Percentiles rank a stretch among this genome's conserved stretches.
Conservation (phyloP, 2,329 filamentous ascomycete genomes). For the Penicillium sclerotigenum region DNA sequence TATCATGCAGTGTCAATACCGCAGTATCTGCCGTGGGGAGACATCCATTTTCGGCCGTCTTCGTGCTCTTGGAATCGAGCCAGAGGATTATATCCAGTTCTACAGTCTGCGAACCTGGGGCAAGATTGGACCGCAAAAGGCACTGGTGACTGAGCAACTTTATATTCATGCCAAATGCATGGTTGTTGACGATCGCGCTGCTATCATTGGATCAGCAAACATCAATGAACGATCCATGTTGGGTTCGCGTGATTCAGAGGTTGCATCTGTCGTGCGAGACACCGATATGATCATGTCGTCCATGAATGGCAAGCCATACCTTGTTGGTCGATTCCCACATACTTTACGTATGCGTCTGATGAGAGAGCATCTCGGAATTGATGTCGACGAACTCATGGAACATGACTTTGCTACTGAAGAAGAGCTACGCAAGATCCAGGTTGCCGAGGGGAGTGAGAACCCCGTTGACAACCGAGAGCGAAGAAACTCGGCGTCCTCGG, state of each 20-base stretch:
- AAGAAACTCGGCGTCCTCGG: slow-evolving; percentile 31
- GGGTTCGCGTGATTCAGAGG: slow-evolving; percentile 86
- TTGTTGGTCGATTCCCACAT: slow-evolving; percentile 88
- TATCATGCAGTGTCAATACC: slow-evolving; percentile 96
- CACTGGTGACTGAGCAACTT: slow-evolving; percentile 87
- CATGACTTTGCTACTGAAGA: slow-evolving; percentile 68
- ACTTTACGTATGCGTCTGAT: slow-evolving; percentile 89
- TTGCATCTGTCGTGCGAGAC: slow-evolving; percentile 84
- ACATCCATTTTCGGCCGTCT: slow-evolving; percentile 87
- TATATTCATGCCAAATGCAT: slow-evolving; percentile 99
- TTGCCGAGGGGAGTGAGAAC: slow-evolving; percentile 45
- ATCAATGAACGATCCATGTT: slow-evolving; percentile 98
- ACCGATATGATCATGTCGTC: slow-evolving; percentile 87
- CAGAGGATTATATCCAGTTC: slow-evolving; percentile 93
- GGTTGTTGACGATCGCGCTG: slow-evolving; percentile 88
- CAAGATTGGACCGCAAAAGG: slow-evolving; percentile 76
- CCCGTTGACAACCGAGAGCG: slow-evolving; percentile 21
- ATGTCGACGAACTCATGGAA: slow-evolving; percentile 86
- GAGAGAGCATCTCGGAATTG: slow-evolving; percentile 93
- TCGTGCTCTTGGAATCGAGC: slow-evolving; percentile 75
- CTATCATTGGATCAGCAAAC: slow-evolving; percentile 93
- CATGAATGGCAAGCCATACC: slow-evolving; percentile 87
- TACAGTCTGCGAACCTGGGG: slow-evolving; percentile 92
- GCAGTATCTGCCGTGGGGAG: slow-evolving; percentile 90
- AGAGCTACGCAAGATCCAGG: slow-evolving; percentile 60